Percentiles rank a stretch among this genome's conserved stretches.
These are phyloP conservation scores for Aspergillus novofumigatus DNA, from an alignment of 2,329 filamentous ascomycete genomes.

Conservation along the genomic window DNA sequence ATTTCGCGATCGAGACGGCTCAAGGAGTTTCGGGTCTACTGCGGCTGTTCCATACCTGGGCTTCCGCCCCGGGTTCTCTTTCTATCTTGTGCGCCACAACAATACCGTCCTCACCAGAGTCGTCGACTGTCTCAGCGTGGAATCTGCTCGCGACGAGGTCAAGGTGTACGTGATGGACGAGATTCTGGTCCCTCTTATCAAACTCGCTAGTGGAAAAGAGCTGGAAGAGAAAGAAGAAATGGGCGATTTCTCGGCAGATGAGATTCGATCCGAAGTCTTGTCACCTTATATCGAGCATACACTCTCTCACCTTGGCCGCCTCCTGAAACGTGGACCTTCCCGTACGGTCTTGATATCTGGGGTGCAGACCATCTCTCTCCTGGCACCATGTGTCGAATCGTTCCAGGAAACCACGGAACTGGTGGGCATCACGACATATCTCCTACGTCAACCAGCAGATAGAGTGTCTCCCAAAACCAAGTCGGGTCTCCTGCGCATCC, in stretches of 20 bases:
- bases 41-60: conserved; percentile 77
- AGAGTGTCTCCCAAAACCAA: conserved; percentile 81
- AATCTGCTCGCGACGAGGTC: conserved; percentile 79
- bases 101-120: conserved; percentile 61
- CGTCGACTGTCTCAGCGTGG: conserved; percentile 65
- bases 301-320: conserved; percentile 49
- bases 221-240: conserved; percentile 48
- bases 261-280: conserved; percentile 35
- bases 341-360: conserved; percentile 75
- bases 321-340: conserved; percentile 57
- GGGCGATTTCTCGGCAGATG: conserved; percentile 36
- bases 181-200: conserved; percentile 67
- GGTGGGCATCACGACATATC: conserved; percentile 72
- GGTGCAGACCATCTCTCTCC: conserved; percentile 71
- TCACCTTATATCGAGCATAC: conserved; percentile 62
- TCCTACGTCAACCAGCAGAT: conserved; percentile 79
- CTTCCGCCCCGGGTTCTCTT: conserved; percentile 60
- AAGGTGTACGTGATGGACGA: conserved; percentile 72
- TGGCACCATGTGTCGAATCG: conserved; percentile 66
- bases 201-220: conserved; percentile 52
- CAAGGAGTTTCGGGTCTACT: conserved; percentile 83
- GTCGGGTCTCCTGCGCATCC: conserved; percentile 70
- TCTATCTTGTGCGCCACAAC: conserved; percentile 65
- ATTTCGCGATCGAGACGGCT: conserved; percentile 77
- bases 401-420: conserved; percentile 66